These are phyloP conservation scores for Kickxella alabastrina DNA, from an alignment of 192 early-diverging fungal species.

Conservation along the genomic window DNA sequence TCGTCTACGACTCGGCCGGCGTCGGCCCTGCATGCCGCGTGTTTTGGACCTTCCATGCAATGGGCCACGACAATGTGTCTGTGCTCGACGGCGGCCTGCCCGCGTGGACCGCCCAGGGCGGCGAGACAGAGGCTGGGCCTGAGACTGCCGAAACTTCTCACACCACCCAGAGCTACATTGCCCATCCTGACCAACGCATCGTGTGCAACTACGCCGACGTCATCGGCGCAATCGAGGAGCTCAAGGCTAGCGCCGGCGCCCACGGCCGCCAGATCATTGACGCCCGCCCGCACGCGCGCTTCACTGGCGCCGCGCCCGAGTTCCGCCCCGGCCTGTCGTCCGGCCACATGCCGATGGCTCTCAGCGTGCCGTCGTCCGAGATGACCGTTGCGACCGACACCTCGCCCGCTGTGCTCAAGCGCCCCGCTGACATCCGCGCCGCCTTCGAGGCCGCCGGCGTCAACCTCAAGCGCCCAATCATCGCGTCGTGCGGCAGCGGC, in stretches of 20 bases:
- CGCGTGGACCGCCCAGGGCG: constrained; percentile 62
- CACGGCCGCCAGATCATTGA: constrained; percentile 60
- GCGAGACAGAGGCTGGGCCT: constrained; percentile 27
- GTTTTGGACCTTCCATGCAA: constrained; percentile 87
- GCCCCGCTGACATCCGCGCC: constrained; percentile 54
- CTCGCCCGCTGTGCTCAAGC: constrained; percentile 29
- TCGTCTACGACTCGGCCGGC: constrained; percentile 84
- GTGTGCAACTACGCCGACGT: constrained; percentile 61
- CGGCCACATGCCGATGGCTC: constrained; percentile 79
- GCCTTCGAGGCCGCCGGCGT: constrained; percentile 60
- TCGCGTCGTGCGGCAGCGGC: constrained; percentile 83
- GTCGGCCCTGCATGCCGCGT: constrained; percentile 79
- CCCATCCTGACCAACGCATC: constrained; percentile 17
- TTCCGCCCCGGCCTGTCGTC: constrained; percentile 70
- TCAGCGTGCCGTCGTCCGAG: constrained; percentile 68
- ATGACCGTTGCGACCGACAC: constrained; percentile 46
- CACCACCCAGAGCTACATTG: constrained; percentile 12
- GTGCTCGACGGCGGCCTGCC: constrained; percentile 87
- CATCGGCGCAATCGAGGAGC: constrained; percentile 51
- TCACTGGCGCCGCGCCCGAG: constrained; percentile 69
- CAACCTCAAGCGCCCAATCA: constrained; percentile 67
- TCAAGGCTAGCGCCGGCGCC: constrained; percentile 17
- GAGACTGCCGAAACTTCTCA: neutral
- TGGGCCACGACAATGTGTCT: constrained; percentile 85
- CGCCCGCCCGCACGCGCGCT: constrained; percentile 58